Base-by-base conservation (phyloP, 805 yeast species). In the Ogataea ramenticola region DNA sequence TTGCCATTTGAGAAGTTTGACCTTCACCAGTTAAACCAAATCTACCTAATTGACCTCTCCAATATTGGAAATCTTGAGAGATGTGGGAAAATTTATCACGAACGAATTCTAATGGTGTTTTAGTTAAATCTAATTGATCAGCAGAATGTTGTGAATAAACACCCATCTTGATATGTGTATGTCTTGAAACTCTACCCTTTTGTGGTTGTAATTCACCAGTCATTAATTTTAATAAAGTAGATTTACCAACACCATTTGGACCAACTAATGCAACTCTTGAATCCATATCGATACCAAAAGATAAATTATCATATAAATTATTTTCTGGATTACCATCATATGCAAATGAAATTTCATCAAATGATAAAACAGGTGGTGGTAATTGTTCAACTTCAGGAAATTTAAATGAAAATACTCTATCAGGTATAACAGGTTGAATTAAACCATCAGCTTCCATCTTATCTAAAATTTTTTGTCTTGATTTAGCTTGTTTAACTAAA, bases 401-500 rank as follows among this genome's bases (percentile, higher is more conserved):
- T 60, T 85, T 77, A 80, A 93, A 93, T 2, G 93, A 79, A 67
- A 93, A 93, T 24, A 90, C 96, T 71, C 80, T 88, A 68, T 93
- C 99, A 42, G 86, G 84, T 46, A 79, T 89, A 56, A 93, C 99
- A 43, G 95, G 83, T 71, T 86, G 86, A 61, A 93, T 86, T 60
- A 86, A 76, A 62, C 99, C 99, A 66, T 93, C 99, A 56, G 99
- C 98, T 74, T 93, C 99, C 99, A 93, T 93, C 83, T 93, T 93
- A 72, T 93, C 99, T 67, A 93, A 77, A 65, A 93, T 93, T 83
- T 93, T 93, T 78, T 93, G 99, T 74, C 98, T 87, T 30, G 99
- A 93, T 71, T 93, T 93, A 53, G 99, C 99, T 73, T 93, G 99
- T 68, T 86, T 88, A 47, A 93, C 99, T 74, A 93, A 77, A 73